Evolutionary conservation across 2,329 filamentous ascomycete species (phyloP).

Genomic region (Teratosphaeria viscida): DNA sequence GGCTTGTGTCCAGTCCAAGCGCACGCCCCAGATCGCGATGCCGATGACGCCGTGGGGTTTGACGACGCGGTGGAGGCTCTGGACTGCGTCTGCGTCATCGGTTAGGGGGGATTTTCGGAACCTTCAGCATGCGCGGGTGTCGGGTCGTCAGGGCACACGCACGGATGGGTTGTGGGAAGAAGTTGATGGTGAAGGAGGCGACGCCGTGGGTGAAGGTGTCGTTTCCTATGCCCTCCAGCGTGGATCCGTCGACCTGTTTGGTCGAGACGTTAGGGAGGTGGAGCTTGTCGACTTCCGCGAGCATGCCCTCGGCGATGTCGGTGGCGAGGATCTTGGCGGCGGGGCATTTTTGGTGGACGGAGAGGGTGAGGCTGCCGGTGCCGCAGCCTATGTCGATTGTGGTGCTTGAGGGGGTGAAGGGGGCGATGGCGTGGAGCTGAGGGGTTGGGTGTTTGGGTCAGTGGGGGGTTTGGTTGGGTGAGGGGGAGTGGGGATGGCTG

Average conservation of each 20-base stretch:
- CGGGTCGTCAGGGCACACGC: neutral
- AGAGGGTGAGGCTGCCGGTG: neutral
- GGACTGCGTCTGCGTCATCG: neutral
- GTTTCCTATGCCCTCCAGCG: neutral
- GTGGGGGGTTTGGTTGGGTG: no score
- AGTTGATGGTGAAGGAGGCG: neutral
- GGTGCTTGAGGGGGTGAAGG: neutral
- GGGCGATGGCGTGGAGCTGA: neutral
- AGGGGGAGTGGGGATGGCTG: neutral
- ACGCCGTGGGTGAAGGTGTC: neutral
- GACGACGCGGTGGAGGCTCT: neutral
- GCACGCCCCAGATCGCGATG: neutral
- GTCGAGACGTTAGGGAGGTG: neutral
- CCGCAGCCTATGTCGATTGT: neutral
- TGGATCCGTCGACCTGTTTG: neutral
- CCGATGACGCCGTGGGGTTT: neutral
- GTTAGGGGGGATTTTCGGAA: no score
- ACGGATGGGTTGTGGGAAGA: neutral
- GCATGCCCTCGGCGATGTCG: constrained; percentile 1
- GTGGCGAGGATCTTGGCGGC: neutral
- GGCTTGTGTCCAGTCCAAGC: neutral
- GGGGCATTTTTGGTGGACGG: neutral
- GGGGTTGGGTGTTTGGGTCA: no score
- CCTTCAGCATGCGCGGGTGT: no score
- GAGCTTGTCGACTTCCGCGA: neutral